Evolutionary conservation across 2,329 filamentous ascomycete genomes (phyloP), one percentile per base, ranked within the genome.

Genomic region (Stemphylium beticola): DNA sequence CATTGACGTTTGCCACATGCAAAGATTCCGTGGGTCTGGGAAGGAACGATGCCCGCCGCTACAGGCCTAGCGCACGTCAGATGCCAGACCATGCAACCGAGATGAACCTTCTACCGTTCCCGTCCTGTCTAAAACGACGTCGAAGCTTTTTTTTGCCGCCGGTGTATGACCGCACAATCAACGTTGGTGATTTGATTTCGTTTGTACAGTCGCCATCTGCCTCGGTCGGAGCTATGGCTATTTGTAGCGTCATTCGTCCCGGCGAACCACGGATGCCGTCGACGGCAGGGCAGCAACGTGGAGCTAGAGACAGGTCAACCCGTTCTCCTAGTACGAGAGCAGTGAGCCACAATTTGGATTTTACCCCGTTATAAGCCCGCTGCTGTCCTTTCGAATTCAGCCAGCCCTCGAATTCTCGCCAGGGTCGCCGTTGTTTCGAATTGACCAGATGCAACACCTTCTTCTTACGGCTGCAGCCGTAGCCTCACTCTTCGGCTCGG

Each of bases 381-480:
- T 18, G 32, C 37, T 5, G 18, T 34, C 50, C 44, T 38, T 37
- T n/a, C 15, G 12, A 17, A 33, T 17, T 15, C 18, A 47, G 36
- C 20, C 33, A 37, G 39, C 39, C 32, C 45, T 31, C 26, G 12
- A 41, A 43, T 36, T 17, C 32, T 29, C 22, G 33, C 38, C 34
- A 31, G 40, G 45, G 18, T 37, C 39, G 39, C 22, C 29, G 33
- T 43, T 32, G 45, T 50, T 49, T 45, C 43, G 50, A 37, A 6
- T 56, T 59, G 49, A 58, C 47, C 58, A 49, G 40, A 64, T 64
- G 61, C 56, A 58, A 46, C 33, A 48, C 47, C 43, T 56, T 18
- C 18, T 62, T 36, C 47, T 54, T 40, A 49, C 47, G 37, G 45
- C 48, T 44, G 55, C 54, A 50, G 53, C 52, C 26, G 41, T 58